Base-by-base conservation (phyloP, 2,329 filamentous ascomycete species). In the Fusarium redolens region DNA sequence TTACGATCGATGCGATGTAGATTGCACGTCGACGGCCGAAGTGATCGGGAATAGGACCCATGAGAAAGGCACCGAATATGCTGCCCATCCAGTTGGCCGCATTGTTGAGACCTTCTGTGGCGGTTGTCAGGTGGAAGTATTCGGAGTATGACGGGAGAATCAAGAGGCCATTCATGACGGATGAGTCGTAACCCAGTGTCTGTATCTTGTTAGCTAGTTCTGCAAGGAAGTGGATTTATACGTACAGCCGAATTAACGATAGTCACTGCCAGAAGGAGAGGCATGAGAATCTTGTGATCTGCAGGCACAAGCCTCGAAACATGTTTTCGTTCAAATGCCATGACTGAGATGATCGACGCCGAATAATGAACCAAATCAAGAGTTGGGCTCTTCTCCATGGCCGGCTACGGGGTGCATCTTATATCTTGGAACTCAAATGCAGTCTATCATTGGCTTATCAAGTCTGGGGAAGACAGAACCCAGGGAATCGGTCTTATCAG, bases 261-360 rank as follows among this genome's bases (percentile, higher is more conserved):
- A 4, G 55, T n/a, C 3, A 58, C 55, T 18, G 55, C 55, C 10
- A 58, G 18, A 7, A 58, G 20, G 1, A 58, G 55, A 35, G 55
- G 55, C 55, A 58, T 50, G 20, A 58, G 55, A 5, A 50, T n/a
- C 22, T 37, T 58, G 14, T 58, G 55, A 10, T 58, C 31, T 14
- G 55, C 14, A 37, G 55, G 55, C 14, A 58, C 55, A n/a, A 58
- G 55, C 55, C 55, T 58, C 4, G 55, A 58, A 31, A 58, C 31
- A 30, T 58, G 31, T 1, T 58, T 50, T 14, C 55, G 55, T n/a
- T 58, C 55, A 17, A 50, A 50, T n/a, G 22, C 10, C 55, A 58
- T 58, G 11, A 5, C 37, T 8, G 14, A 28, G 8, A n/a, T 12
- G 18, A 17, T 13, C 6, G n/a, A 11, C 5, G 7, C 15, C 6